phyloP scores from a whole-genome alignment of 139 green algal genomes.

The Coelastrella sp. region DNA sequence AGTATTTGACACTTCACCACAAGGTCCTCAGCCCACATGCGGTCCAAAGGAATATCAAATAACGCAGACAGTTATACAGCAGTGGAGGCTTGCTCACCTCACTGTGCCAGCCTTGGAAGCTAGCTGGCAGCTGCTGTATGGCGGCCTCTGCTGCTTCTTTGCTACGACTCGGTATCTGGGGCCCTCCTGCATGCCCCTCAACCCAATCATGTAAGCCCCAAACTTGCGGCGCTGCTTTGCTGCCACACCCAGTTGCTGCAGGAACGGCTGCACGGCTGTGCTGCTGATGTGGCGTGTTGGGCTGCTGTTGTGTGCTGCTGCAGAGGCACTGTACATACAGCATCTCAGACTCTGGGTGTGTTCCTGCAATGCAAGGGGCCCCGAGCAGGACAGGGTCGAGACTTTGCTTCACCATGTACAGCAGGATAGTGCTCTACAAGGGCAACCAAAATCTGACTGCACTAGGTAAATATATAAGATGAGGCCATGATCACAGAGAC shows the following conservation, averaged over 20 bases:
- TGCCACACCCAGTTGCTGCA: neutral
- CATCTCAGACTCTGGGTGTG: neutral
- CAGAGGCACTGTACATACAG: slow-evolving; percentile 21
- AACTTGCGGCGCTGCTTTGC: neutral
- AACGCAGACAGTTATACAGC: neutral
- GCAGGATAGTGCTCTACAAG: too few species aligned
- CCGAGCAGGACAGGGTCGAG: too few species aligned
- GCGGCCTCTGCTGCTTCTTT: neutral
- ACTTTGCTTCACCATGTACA: too few species aligned
- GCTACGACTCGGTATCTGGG: neutral
- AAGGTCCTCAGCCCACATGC: neutral
- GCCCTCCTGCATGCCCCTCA: neutral
- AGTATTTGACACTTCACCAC: neutral
- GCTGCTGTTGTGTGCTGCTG: neutral
- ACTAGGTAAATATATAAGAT: too few species aligned
- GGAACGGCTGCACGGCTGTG: neutral
- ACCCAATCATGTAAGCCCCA: slow-evolving; percentile 27
- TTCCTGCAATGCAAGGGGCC: neutral
- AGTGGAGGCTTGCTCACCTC: neutral
- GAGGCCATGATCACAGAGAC: too few species aligned
- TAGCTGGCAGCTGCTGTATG: neutral
- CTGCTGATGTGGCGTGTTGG: neutral
- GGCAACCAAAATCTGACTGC: too few species aligned
- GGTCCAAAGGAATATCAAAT: neutral
- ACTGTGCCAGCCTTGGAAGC: neutral